Evolutionary conservation across 108 stramenopile species (phyloP).

Genomic region (Epithemia pelagica): DNA sequence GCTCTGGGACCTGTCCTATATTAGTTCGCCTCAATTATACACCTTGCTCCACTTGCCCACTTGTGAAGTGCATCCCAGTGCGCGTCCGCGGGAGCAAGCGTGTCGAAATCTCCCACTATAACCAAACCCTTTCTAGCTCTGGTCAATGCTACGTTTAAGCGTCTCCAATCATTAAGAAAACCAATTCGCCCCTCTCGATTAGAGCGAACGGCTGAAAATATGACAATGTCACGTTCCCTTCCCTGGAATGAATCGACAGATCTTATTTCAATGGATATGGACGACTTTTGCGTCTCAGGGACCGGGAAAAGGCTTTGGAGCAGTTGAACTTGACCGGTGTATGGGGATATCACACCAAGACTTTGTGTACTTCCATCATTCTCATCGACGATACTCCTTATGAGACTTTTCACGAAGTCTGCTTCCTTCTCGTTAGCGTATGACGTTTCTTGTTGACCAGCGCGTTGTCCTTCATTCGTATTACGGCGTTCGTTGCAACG

Average conservation of each 20-base stretch:
- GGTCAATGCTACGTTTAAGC: conserved; percentile 97
- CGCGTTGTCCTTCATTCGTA: conserved; percentile 13
- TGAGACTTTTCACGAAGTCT: conserved; percentile 32
- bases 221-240: conserved; percentile 87
- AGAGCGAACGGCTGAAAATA: conserved; percentile 89
- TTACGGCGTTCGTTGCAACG: conserved; percentile 58
- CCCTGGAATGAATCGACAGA: conserved; percentile 95
- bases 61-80: conserved; percentile 85
- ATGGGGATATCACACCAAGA: conserved; percentile 94
- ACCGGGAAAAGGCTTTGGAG: conserved; percentile 59
- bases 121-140: conserved; percentile 84
- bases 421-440: conserved; percentile 75
- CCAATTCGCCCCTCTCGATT: conserved; percentile 91
- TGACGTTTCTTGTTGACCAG: conserved; percentile 30
- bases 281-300: conserved; percentile 35
- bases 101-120: conserved; percentile 88
- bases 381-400: conserved; percentile 42
- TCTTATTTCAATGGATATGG: conserved; percentile 71
- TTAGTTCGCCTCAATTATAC: conserved; percentile 5
- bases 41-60: conserved; percentile 15
- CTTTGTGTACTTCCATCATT: conserved; percentile 20
- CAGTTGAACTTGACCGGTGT: conserved; percentile 90
- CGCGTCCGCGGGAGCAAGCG: conserved; percentile 73
- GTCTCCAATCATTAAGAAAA: conserved; percentile 91
- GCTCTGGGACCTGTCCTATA: background rate